A percentile compares a stretch with the other conserved stretches of the same genome.
These are phyloP conservation scores for Aphanocladium album DNA, from an alignment of 2,329 filamentous ascomycete genomes.

Conservation along the genomic window DNA sequence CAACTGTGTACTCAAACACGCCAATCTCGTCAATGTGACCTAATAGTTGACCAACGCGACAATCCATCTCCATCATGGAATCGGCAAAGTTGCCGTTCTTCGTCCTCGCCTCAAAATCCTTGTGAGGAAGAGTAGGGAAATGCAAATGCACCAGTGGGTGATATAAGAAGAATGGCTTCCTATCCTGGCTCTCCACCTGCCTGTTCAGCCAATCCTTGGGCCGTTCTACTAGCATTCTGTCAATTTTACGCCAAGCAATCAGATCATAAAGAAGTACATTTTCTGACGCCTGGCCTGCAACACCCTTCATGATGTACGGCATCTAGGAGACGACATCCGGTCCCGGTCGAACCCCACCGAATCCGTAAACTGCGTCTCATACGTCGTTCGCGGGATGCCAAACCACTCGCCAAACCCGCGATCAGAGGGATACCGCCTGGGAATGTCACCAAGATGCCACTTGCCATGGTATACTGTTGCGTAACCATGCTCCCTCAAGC, in stretches of 20 bases:
- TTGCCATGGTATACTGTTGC: constrained; percentile 29
- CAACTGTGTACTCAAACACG: constrained; percentile 23
- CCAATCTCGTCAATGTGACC: constrained; percentile 27
- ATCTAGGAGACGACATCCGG: constrained; percentile 29
- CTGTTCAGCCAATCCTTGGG: constrained; percentile 27
- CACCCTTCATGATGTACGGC: constrained; percentile 30
- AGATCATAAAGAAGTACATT: constrained; percentile 29
- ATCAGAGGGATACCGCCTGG: constrained; percentile 30
- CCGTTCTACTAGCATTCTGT: constrained; percentile 27
- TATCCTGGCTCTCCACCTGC: constrained; percentile 19
- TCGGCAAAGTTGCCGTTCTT: constrained; percentile 28
- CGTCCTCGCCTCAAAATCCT: constrained; percentile 24
- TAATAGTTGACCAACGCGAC: constrained; percentile 26
- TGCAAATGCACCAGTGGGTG: constrained; percentile 30
- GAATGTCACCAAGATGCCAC: constrained; percentile 32
- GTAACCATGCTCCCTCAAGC: constrained; percentile 24
- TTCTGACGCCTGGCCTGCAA: constrained; percentile 22
- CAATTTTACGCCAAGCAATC: constrained; percentile 26
- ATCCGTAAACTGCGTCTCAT: constrained; percentile 31
- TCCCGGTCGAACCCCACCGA: constrained; percentile 26
- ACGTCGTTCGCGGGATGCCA: constrained; percentile 31
- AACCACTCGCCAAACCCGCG: constrained; percentile 34
- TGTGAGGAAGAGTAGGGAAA: constrained; percentile 28
- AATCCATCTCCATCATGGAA: constrained; percentile 30
- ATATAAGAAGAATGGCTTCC: constrained; percentile 28